Conservation (phyloP, 495 filamentous ascomycete species). For the Neurospora discreta region DNA sequence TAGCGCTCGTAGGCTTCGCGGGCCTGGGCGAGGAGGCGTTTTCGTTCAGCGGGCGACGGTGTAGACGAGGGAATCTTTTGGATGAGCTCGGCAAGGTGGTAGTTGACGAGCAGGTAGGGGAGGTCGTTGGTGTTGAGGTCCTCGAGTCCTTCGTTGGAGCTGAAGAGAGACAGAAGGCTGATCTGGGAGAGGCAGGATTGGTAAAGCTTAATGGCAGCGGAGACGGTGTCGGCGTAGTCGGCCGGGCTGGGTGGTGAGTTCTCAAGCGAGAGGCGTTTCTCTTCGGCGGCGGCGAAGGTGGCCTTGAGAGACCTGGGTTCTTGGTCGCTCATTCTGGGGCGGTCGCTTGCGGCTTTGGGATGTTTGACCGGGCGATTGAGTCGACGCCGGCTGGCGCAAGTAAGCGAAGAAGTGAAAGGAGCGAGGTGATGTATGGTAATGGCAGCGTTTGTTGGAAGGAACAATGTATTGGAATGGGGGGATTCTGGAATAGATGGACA, state of each 20-base stretch:
- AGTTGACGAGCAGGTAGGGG: constrained; percentile 45
- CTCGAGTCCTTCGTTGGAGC: constrained; percentile 79
- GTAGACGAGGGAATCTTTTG: constrained; percentile 32
- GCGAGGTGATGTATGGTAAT: too few species aligned
- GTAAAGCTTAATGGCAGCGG: constrained; percentile 54
- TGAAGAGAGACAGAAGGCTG: constrained; percentile 67
- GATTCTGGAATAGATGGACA: too few species aligned
- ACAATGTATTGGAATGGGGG: too few species aligned
- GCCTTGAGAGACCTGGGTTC: constrained; percentile 32
- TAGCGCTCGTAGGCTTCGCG: constrained; percentile 64
- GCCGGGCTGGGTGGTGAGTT: constrained; percentile 37
- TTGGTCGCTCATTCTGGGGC: constrained; percentile 13
- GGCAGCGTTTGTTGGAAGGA: too few species aligned
- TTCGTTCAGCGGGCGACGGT: constrained; percentile 47
- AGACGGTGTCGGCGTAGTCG: constrained; percentile 56
- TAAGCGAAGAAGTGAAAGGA: too few species aligned
- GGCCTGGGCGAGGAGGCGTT: constrained; percentile 48
- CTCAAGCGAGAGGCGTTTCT: constrained; percentile 26
- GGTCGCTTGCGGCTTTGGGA: too few species aligned
- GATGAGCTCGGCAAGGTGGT: constrained; percentile 23
- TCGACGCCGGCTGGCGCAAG: too few species aligned
- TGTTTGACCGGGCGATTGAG: too few species aligned
- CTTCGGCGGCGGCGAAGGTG: constrained; percentile 45
- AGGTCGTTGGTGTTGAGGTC: constrained; percentile 79
- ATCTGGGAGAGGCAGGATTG: constrained; percentile 61